phyloP scores from a whole-genome alignment of 2,329 filamentous ascomycete genomes.

The Fusarium brachygibbosum region DNA sequence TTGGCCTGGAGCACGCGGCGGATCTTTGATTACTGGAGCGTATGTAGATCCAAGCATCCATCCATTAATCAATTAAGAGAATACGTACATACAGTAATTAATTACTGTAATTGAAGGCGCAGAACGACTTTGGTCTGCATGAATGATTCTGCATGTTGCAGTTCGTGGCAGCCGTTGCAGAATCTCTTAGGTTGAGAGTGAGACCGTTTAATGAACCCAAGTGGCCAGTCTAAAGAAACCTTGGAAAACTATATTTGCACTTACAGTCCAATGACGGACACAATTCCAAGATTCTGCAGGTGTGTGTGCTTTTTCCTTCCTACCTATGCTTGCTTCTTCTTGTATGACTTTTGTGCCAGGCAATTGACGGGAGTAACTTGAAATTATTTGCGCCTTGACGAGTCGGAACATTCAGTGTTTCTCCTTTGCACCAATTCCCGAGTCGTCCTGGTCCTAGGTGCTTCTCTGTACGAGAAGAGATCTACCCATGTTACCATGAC shows the following conservation, averaged over 20 bases:
- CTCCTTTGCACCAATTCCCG: constrained; percentile 20
- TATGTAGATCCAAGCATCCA: constrained; percentile 2
- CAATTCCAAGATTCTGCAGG: background rate
- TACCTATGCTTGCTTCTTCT: background rate
- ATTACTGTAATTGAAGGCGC: background rate
- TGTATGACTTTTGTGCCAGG: constrained; percentile 5
- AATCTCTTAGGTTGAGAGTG: background rate
- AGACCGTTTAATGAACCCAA: constrained; percentile 1
- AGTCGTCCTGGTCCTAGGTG: constrained; percentile 9
- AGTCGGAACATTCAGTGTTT: constrained; percentile 30
- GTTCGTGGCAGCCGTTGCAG: constrained; percentile 4
- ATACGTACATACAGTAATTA: constrained; percentile 11
- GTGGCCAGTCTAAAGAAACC: constrained; percentile 12
- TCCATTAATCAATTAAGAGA: constrained; percentile 7
- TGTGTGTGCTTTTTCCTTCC: background rate
- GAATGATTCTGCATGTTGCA: constrained; percentile 7
- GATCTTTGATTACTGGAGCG: constrained; percentile 23
- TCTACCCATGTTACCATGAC: constrained; percentile 2
- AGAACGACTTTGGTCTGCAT: constrained; percentile 1
- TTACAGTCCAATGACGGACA: constrained; percentile 1
- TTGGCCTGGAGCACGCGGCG: constrained; percentile 12
- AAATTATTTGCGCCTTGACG: constrained; percentile 1
- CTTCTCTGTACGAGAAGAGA: constrained; percentile 2
- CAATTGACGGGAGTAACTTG: constrained; percentile 6
- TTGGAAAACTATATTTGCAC: constrained; percentile 6